These are phyloP conservation scores for Aspergillus incahuasiensis DNA, from an alignment of 495 filamentous ascomycete species.

Conservation along the genomic window DNA sequence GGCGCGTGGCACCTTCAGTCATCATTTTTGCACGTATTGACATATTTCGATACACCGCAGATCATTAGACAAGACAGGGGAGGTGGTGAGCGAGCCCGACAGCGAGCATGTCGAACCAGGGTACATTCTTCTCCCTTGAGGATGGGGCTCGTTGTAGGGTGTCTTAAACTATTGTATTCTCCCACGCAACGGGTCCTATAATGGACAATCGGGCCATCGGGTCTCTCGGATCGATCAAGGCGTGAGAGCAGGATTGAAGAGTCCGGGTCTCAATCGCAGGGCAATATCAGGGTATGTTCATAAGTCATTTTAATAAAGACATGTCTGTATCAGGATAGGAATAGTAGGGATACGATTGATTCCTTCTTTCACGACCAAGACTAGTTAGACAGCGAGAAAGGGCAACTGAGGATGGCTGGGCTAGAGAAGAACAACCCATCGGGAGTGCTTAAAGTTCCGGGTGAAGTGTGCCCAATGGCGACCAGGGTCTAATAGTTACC, in stretches of 20 bases:
- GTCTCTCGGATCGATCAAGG: not conserved
- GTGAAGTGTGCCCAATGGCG: no score
- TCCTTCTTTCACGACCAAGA: no score
- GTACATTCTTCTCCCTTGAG: not conserved
- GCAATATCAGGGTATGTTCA: no score
- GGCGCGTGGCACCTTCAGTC: not conserved
- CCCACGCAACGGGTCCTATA: not conserved
- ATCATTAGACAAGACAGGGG: not conserved
- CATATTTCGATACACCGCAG: not conserved
- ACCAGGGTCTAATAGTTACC: no score
- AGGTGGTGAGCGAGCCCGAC: not conserved
- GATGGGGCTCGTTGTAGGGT: not conserved
- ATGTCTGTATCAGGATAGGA: no score
- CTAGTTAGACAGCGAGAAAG: no score
- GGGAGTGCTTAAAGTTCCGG: no score
- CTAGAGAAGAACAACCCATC: no score
- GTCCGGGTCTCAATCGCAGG: no score
- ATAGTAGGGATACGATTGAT: no score
- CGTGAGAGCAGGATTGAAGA: not conserved
- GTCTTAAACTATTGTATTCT: not conserved
- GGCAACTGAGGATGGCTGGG: no score
- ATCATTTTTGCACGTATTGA: not conserved
- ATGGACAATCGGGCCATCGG: not conserved
- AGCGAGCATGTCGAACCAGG: not conserved
- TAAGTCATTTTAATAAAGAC: no score